Conservation (phyloP, 352 stramenopile species). For the Pythium brachiatum region DNA sequence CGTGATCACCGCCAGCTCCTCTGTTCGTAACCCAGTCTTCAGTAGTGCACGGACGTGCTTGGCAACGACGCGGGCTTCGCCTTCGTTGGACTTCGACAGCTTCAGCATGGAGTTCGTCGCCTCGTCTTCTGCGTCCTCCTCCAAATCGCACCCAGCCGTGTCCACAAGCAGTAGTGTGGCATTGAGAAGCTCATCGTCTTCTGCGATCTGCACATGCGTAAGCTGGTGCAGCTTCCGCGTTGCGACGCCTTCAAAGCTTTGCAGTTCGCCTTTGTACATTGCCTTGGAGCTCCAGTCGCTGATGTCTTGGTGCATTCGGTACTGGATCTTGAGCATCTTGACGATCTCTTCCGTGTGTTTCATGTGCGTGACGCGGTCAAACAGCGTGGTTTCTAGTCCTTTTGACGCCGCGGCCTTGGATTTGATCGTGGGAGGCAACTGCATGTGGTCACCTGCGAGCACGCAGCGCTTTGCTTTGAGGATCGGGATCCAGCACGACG, state of each 20-base stretch:
- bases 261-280: conserved; percentile 92
- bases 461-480: conserved; percentile 89
- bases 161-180: conserved; percentile 92
- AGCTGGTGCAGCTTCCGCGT: conserved; percentile 81
- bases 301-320: conserved; percentile 96
- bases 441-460: conserved; percentile 93
- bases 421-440: conserved; percentile 98
- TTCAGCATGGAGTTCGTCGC: conserved; percentile 26
- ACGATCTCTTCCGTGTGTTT: conserved; percentile 47
- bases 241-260: conserved; percentile 74
- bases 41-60: conserved; percentile 89
- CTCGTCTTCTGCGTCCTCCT: conserved; percentile 69
- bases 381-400: conserved; percentile 92
- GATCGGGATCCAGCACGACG: conserved; percentile 96
- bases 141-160: conserved; percentile 90
- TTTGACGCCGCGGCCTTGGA: conserved; percentile 66
- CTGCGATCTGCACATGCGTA: conserved; percentile 47
- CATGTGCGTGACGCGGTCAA: conserved; percentile 92
- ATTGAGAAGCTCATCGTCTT: conserved; percentile 62
- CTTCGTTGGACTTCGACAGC: conserved; percentile 75
- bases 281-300: conserved; percentile 92
- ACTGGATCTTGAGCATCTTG: conserved; percentile 96
- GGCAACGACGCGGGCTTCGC: conserved; percentile 72
- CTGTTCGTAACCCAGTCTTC: conserved; percentile 68
- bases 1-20: conserved; percentile 97